Base-by-base conservation (phyloP, 805 yeast genomes). In the Blastobotrys americana region DNA sequence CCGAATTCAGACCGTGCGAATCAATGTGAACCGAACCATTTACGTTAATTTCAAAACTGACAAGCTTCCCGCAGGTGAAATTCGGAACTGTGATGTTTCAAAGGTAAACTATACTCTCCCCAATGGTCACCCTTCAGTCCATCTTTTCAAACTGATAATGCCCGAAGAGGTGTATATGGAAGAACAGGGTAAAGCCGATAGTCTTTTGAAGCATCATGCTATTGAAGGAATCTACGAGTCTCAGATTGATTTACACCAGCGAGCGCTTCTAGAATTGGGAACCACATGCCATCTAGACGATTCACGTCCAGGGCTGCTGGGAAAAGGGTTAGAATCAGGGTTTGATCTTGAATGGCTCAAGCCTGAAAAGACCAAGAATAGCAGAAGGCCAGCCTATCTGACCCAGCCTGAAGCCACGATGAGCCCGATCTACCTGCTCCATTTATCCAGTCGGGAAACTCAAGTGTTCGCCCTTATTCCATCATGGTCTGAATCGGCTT, bases 261-360 rank as follows among this genome's bases (percentile, higher is more conserved):
- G 96, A 39, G 87, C 87, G 0, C 74, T 87, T 37, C 74, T 93
- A 51, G 82, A 82, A 25, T 66, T 93, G 15, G 97, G 98, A 2
- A 70, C 80, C 19, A 70, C 77, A 13, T 83, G 89, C 17, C 71
- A 71, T 13, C 82, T 89, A 51, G 85, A 79, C 50, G 3, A 33
- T 15, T 68, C 77, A 1, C 71, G 74, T 44, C 75, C 85, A n/a
- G 96, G 97, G 5, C 78, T 88, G 0, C 67, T 94, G 6, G 95
- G 97, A 5, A 77, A 74, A 55, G 95, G 96, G 22, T 66, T 93
- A 46, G 88, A 85, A 54, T 73, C 75, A 47, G 98, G 98, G 0
- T 94, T 94, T 62, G 77, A 82, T 10, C 57, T 75, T 45, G 76
- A 76, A 41, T 79, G 80, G 60, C 62, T 64, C 34, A 31, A 44